phyloP scores from a whole-genome alignment of 306 rosid species.

The Cercis canadensis region DNA sequence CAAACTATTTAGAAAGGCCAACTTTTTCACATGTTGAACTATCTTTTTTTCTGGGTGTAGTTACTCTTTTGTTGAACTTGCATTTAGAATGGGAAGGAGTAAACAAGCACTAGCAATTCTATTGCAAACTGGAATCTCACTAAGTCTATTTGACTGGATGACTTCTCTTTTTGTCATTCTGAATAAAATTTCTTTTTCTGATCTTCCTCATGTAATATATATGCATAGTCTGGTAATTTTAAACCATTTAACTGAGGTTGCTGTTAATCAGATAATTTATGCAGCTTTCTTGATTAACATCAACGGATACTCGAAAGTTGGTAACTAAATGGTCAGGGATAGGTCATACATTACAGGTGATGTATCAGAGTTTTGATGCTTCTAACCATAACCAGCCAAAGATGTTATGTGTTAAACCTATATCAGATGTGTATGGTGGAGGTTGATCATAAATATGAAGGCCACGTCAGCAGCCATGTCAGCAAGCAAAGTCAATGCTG shows the following conservation, averaged over 20 bases:
- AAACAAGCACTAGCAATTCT: not conserved
- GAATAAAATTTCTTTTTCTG: not conserved
- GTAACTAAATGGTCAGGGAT: not conserved
- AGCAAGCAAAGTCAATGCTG: no score
- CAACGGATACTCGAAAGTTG: not conserved
- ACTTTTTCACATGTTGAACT: constrained; percentile 1
- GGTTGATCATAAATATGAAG: no score
- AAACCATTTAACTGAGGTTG: constrained; percentile 7
- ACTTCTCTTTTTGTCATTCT: constrained; percentile 12
- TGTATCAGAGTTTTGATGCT: constrained; percentile 1
- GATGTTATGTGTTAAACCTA: no score
- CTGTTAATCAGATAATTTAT: not conserved
- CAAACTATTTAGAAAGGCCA: not conserved
- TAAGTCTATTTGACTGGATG: not conserved
- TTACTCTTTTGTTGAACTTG: no score
- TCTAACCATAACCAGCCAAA: not conserved
- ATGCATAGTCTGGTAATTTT: constrained; percentile 20
- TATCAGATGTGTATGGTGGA: no score
- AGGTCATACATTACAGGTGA: not conserved
- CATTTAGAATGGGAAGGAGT: constrained; percentile 10
- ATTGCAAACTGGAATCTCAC: constrained; percentile 7
- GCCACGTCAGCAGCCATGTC: no score
- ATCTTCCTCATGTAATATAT: constrained; percentile 11
- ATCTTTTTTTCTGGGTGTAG: no score
- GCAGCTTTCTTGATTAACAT: not conserved